These are phyloP conservation scores for Lichtheimia corymbifera DNA, from an alignment of 371 early-diverging fungal species.

Conservation along the genomic window DNA sequence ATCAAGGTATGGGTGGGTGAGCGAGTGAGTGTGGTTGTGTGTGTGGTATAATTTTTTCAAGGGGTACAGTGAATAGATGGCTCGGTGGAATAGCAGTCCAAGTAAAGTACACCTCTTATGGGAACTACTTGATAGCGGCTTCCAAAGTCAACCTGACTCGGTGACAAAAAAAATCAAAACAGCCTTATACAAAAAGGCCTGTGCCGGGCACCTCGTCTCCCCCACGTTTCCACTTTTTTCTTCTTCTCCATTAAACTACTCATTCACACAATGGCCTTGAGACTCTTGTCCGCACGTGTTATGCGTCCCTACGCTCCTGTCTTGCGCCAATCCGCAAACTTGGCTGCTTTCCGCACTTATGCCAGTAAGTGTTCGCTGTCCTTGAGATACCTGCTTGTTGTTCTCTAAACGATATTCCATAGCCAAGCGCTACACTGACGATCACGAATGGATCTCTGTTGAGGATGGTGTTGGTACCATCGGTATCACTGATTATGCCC, in stretches of 20 bases:
- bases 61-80: neutral
- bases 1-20: no score
- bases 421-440: conserved; percentile 78
- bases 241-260: conserved; percentile 5
- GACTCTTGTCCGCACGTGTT: conserved; percentile 48
- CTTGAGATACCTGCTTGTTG: no score
- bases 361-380: conserved; percentile 54
- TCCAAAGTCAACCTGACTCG: conserved; percentile 34
- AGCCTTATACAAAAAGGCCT: conserved; percentile 7
- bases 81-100: conserved; percentile 17
- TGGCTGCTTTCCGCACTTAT: conserved; percentile 43
- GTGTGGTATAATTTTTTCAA: no score
- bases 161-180: conserved; percentile 36
- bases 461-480: conserved; percentile 81
- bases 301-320: conserved; percentile 44
- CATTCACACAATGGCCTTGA: conserved; percentile 36
- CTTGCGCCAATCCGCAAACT: conserved; percentile 35
- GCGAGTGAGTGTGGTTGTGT: neutral
- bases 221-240: conserved; percentile 14
- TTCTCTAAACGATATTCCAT: neutral
- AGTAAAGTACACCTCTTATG: conserved; percentile 12
- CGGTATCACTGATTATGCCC: conserved; percentile 94
- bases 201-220: conserved; percentile 14
- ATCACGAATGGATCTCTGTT: conserved; percentile 93
- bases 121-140: conserved; percentile 18